A percentile compares a stretch with the other conserved stretches of the same genome.
phyloP scores from a whole-genome alignment of 805 yeast genomes.

The Saturnispora mendoncae region DNA sequence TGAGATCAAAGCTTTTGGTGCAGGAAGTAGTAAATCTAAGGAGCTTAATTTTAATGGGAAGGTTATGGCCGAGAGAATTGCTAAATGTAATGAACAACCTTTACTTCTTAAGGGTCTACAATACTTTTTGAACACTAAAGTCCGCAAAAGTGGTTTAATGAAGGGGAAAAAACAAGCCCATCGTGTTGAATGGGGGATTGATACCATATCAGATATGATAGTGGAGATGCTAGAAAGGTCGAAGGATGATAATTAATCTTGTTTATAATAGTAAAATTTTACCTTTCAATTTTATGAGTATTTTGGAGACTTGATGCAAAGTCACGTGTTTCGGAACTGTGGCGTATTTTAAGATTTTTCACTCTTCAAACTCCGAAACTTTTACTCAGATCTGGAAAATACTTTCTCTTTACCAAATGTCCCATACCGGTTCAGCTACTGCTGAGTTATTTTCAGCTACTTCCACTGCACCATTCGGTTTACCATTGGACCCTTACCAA shows the following conservation, averaged over 20 bases:
- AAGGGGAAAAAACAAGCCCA: constrained; percentile 45
- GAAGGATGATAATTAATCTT: constrained; percentile 5
- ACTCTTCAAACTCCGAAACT: constrained; percentile 7
- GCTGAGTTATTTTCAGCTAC: constrained; percentile 31
- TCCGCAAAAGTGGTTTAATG: constrained; percentile 39
- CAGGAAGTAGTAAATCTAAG: constrained; percentile 28
- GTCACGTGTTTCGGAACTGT: constrained; percentile 4
- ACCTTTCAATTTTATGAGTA: too few species aligned
- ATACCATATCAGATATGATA: constrained; percentile 43
- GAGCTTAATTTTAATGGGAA: constrained; percentile 30
- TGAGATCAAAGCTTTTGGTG: constrained; percentile 39
- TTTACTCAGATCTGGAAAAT: neutral
- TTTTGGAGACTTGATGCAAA: too few species aligned
- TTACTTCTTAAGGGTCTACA: constrained; percentile 58
- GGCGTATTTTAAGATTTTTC: neutral
- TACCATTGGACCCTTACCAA: constrained; percentile 47
- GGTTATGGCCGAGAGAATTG: constrained; percentile 28
- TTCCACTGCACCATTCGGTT: constrained; percentile 48
- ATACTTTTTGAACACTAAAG: constrained; percentile 43
- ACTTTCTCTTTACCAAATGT: constrained; percentile 16
- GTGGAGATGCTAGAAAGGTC: constrained; percentile 27
- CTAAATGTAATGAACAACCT: constrained; percentile 50
- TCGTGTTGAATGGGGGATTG: constrained; percentile 62
- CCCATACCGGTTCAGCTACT: constrained; percentile 10
- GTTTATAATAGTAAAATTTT: too few species aligned